Base-by-base conservation (phyloP, 768 basidiomycete genomes). In the Vararia minispora region DNA sequence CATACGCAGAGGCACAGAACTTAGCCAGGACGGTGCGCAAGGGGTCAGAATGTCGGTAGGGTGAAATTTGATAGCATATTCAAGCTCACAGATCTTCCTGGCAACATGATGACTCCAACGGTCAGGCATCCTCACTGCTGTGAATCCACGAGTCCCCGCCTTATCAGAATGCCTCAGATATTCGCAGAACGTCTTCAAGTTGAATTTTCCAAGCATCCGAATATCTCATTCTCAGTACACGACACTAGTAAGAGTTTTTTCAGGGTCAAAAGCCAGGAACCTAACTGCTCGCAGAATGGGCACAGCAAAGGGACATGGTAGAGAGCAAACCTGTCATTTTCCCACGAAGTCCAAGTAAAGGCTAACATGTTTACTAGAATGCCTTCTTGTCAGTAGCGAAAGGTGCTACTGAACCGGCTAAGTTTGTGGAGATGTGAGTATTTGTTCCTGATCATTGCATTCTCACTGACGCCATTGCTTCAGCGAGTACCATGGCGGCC, bases 351-450 rank as follows among this genome's bases (percentile, higher is more conserved):
- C 2, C 29, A 6, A 3, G n/a, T 12, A 23, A 2, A 16, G 18
- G n/a, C 20, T 8, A 50, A 28, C 21, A 10, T 20, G 17, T 25
- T 10, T 28, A 14, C 4, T 45, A 84, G 82, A 71, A 76, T 45
- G 77, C 82, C 6, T 89, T 92, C 72, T 74, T 92, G 21, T 89
- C 87, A 1, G 88, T 92, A 12, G 78, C 85, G 11, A 74, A 76
- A 39, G 88, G 88, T 7, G 79, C 82, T 8, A 65, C 74, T 6
- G 82, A 91, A 54, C 88, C 89, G 4, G 78, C 86, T 28, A 87
- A 86, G 57, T 74, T 92, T 60, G 62, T 92, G 38, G 89, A 92
- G 60, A 78, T 92, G 83, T 83, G 50, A 24, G 65, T 40, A 23
- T 9, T 20, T 25, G 14, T 17, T 20, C 16, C 20, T 6, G 6